Conservation (phyloP, 2,329 filamentous ascomycete genomes). For the Podosphaera fusca region DNA sequence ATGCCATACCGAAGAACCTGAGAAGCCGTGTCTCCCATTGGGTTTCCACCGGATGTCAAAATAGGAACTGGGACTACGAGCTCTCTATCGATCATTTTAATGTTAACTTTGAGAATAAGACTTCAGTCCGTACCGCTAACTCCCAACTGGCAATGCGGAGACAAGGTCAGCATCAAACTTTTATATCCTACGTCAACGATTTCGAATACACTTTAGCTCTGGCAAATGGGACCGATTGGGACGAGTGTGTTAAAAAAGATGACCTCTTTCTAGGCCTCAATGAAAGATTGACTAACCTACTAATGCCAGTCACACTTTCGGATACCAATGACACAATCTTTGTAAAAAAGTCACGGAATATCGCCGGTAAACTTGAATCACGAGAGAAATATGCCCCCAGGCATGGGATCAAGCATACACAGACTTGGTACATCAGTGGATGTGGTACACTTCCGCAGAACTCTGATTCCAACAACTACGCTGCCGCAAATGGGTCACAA, state of each 20-base stretch:
- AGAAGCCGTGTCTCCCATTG: neutral
- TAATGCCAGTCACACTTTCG: neutral
- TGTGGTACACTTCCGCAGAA: neutral
- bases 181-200: neutral
- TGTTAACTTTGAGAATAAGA: neutral
- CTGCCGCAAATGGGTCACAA: neutral
- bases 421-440: neutral
- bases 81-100: neutral
- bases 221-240: neutral
- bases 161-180: neutral
- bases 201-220: neutral
- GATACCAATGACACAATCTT: neutral
- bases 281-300: neutral
- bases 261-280: neutral
- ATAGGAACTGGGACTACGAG: neutral
- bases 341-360: neutral
- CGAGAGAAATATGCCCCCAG: neutral
- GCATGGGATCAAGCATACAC: neutral
- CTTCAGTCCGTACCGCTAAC: neutral
- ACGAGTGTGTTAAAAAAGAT: neutral
- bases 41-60: neutral
- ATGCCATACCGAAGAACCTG: neutral
- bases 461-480: neutral
- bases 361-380: neutral
- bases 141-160: neutral